Base-by-base conservation (phyloP, 2,329 filamentous ascomycete species). In the Fusarium sp. region DNA sequence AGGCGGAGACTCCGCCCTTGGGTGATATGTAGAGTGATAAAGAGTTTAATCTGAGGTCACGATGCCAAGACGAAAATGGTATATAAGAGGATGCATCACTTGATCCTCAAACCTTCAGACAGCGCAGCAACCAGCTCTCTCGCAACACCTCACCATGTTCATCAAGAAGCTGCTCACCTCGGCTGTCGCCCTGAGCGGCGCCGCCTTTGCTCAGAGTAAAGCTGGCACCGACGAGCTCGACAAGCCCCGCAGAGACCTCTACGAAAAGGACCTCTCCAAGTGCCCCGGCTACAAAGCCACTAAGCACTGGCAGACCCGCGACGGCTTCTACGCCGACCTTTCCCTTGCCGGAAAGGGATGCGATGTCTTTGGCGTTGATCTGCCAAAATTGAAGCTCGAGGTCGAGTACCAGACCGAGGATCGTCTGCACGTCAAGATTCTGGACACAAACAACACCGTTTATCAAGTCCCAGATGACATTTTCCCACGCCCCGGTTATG, bases 321-420 rank as follows among this genome's bases (percentile, higher is more conserved):
- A 81, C 50, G 88, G 88, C 10, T 80, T 96, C 54, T 92, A 87
- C 1, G 94, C 93, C 3, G 85, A 91, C 67, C 83, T 97, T 47
- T 84, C 80, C 4, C 85, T 97, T 13, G 91, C 91, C 9, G 93
- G 92, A 0, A 73, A 83, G 11, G 84, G 90, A 7, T 96, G 93
- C 82, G 92, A 95, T 77, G 87, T 89, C 22, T 97, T 95, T 68
- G 93, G 94, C 0, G 91, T 85, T 9, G 94, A 97, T 75, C 82
- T 97, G 28, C 84, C 89, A 24, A 81, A 85, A 6, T 81, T 97
- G 49, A 85, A 84, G 36, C 81, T 97, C 33, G 85, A 88, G 5
- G 90, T 96, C 14, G 75, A 76, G 6, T 78, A 79, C 38, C 76
- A 80, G 42, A 75, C 73, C 19, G 59, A 75, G 17, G 87, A 92